Percentiles rank a stretch among this genome's conserved stretches.
These are phyloP conservation scores for Luvunga scandens DNA, from an alignment of 345 rosid genomes.

Conservation along the genomic window DNA sequence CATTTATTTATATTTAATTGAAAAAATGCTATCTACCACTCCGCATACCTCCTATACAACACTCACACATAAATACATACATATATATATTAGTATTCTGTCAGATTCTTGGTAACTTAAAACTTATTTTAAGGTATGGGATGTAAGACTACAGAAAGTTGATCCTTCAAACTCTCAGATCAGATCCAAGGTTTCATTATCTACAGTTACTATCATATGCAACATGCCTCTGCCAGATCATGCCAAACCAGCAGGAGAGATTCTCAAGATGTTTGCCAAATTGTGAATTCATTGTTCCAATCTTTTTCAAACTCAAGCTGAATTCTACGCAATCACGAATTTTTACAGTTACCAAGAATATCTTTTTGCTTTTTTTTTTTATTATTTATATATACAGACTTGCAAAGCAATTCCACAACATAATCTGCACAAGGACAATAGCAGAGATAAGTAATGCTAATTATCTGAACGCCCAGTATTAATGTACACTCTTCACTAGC, in stretches of 20 bases:
- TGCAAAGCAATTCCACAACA: not conserved
- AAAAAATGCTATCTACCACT: no score
- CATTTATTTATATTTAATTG: not conserved
- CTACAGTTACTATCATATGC: conserved; percentile 67
- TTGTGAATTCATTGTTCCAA: conserved; percentile 27
- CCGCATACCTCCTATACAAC: no score
- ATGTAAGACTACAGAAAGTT: conserved; percentile 65
- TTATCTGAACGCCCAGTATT: not conserved
- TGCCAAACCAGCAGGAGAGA: conserved; percentile 45
- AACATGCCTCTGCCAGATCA: conserved; percentile 74
- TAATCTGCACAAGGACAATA: not conserved
- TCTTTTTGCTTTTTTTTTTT: not conserved
- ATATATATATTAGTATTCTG: not conserved
- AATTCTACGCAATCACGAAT: no score
- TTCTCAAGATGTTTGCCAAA: conserved; percentile 51
- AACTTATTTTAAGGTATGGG: conserved; percentile 65
- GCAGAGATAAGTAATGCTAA: not conserved
- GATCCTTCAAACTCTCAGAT: conserved; percentile 34
- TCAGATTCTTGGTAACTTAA: not conserved
- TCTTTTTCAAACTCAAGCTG: not conserved
- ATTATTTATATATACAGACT: not conserved
- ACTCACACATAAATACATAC: no score
- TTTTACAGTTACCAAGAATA: no score
- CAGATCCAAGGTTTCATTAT: conserved; percentile 48
- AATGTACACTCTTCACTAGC: not conserved